A percentile compares a stretch with the other conserved stretches of the same genome.
These are phyloP conservation scores for Agaricus blazei DNA, from an alignment of 768 basidiomycete species.

Conservation along the genomic window DNA sequence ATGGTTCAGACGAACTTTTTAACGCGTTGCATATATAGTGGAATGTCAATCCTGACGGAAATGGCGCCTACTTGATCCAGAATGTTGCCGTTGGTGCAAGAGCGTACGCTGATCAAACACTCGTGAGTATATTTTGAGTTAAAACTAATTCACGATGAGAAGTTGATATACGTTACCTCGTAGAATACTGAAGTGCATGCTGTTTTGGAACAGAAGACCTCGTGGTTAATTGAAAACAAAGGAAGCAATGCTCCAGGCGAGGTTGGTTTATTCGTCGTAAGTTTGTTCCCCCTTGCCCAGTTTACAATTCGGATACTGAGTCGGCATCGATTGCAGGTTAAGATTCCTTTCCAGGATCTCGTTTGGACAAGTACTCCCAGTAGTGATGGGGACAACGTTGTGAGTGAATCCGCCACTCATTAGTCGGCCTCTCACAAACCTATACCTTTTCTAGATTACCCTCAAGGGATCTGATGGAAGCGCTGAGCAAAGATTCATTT, in stretches of 20 bases:
- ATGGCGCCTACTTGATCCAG: conserved; percentile 4
- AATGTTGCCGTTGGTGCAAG: background rate
- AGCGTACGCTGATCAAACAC: background rate
- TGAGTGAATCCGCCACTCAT: background rate
- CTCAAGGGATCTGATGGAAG: conserved; percentile 3
- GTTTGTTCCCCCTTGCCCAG: background rate
- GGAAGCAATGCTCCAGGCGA: background rate
- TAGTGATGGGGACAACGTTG: background rate
- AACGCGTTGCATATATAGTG: background rate
- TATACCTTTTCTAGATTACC: background rate
- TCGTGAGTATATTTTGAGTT: background rate
- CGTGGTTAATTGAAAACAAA: conserved; percentile 4
- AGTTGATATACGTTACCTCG: too few relatives aligned
- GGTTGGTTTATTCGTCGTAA: background rate
- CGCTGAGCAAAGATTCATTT: background rate
- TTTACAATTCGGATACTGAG: background rate
- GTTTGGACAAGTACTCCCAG: conserved; percentile 7
- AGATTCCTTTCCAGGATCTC: conserved; percentile 2
- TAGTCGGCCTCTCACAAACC: background rate
- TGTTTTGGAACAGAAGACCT: background rate
- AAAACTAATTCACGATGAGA: background rate
- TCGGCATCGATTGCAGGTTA: background rate
- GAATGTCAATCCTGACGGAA: background rate
- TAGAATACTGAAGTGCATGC: background rate
- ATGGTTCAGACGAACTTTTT: background rate